phyloP scores from a whole-genome alignment of 352 stramenopile genomes.

The Globisporangium solare region DNA sequence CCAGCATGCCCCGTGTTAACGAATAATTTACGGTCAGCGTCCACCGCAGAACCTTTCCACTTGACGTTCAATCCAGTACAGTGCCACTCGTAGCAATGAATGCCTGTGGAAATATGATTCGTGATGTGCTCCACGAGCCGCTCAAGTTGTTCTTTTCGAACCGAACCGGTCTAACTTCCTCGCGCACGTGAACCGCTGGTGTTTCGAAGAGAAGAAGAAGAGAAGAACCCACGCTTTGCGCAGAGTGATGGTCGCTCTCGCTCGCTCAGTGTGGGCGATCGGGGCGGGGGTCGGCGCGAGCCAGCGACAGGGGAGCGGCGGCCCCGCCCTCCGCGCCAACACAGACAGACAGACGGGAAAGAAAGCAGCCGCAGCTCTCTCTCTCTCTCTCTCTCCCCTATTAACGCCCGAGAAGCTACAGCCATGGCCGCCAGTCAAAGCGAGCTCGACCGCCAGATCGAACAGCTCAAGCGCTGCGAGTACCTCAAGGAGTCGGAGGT shows the following conservation, averaged over 20 bases:
- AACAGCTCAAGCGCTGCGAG: conserved; percentile 95
- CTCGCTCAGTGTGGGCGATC: no score
- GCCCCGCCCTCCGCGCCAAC: not conserved
- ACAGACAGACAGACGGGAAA: not conserved
- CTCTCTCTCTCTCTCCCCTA: not conserved
- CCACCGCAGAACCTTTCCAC: no score
- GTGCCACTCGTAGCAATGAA: no score
- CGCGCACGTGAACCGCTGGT: not conserved
- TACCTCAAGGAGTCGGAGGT: conserved; percentile 98
- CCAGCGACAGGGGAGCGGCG: not conserved
- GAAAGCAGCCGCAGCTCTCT: no score
- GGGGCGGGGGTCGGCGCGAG: not conserved
- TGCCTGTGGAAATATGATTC: no score
- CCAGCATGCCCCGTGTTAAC: no score
- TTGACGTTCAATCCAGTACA: no score
- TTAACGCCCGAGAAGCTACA: not conserved
- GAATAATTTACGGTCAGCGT: no score
- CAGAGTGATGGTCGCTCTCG: not conserved
- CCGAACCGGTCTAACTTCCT: not conserved
- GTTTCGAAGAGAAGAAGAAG: not conserved
- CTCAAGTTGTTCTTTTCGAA: not conserved
- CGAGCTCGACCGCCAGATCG: conserved; percentile 84
- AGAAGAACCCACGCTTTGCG: not conserved
- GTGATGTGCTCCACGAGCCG: no score
- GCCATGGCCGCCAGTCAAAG: conserved; percentile 78